phyloP scores from a whole-genome alignment of 768 basidiomycete genomes.

The Termitomyces sp. region DNA sequence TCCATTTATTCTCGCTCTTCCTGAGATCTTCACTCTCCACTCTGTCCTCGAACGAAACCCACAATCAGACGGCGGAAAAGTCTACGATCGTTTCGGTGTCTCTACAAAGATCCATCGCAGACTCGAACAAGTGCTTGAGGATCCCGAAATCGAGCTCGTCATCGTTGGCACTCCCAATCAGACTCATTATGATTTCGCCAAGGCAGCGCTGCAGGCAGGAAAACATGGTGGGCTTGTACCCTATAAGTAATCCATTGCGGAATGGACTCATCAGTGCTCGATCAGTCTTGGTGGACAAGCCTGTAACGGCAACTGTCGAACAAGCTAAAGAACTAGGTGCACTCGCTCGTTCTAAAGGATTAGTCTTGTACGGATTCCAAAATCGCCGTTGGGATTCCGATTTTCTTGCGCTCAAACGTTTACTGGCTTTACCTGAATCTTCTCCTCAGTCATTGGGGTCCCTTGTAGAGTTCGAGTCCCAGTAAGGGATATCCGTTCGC shows the following conservation, averaged over 20 bases:
- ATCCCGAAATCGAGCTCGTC: constrained; percentile 64
- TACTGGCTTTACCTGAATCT: constrained; percentile 51
- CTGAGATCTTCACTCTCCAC: constrained; percentile 64
- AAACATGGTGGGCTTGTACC: constrained; percentile 55
- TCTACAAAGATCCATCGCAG: constrained; percentile 54
- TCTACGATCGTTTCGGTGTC: constrained; percentile 62
- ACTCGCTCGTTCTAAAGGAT: constrained; percentile 54
- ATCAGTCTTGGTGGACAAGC: constrained; percentile 78
- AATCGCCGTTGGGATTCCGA: constrained; percentile 81
- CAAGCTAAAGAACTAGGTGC: constrained; percentile 59
- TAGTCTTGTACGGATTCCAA: constrained; percentile 70
- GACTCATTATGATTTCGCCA: constrained; percentile 69
- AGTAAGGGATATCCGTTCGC: constrained; percentile 38
- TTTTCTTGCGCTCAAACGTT: constrained; percentile 59
- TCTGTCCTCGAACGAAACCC: constrained; percentile 79
- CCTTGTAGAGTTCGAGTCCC: constrained; percentile 71
- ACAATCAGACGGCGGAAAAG: constrained; percentile 53
- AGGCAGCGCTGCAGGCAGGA: constrained; percentile 61
- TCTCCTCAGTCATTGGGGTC: constrained; percentile 55
- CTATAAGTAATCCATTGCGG: background rate
- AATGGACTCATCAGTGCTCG: background rate
- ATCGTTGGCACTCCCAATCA: constrained; percentile 71
- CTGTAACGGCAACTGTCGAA: constrained; percentile 56
- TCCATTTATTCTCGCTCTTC: constrained; percentile 73
- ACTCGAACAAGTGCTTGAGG: constrained; percentile 57